These are phyloP conservation scores for Neurospora africana DNA, from an alignment of 495 filamentous ascomycete species.

Conservation along the genomic window DNA sequence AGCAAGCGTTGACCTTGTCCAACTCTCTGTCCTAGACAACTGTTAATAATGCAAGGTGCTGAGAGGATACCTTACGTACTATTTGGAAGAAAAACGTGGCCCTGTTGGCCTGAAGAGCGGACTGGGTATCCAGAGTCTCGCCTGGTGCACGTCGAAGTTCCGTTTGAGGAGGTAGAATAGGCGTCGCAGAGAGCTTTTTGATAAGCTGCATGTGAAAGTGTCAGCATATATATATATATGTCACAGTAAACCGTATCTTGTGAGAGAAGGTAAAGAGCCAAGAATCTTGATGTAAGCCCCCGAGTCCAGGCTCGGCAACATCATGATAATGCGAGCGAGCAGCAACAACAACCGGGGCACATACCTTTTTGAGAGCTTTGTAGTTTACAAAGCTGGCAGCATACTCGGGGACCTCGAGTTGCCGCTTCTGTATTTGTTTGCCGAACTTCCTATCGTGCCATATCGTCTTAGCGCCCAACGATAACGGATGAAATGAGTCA, in stretches of 20 bases:
- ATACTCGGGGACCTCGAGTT: conserved; percentile 98
- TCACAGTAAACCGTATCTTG: background rate
- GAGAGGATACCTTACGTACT: conserved; percentile 39
- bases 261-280: background rate
- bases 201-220: conserved; percentile 60
- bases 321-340: background rate
- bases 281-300: background rate
- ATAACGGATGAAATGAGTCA: background rate
- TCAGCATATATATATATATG: conserved; percentile 11
- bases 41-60: conserved; percentile 12
- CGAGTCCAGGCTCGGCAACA: background rate
- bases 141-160: conserved; percentile 38
- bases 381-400: conserved; percentile 98
- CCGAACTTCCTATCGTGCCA: conserved; percentile 82
- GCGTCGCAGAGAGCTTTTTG: conserved; percentile 90
- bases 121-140: conserved; percentile 58
- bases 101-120: conserved; percentile 90
- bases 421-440: conserved; percentile 96
- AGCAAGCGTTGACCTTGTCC: conserved; percentile 97
- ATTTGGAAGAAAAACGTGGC: conserved; percentile 97
- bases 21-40: conserved; percentile 77
- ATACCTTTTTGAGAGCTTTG: conserved; percentile 95
- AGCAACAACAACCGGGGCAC: background rate
- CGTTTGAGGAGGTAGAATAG: conserved; percentile 65
- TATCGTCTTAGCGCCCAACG: background rate